Evolutionary conservation across 1,139 yeast species (phyloP), one percentile per base, ranked within the genome.

Genomic region (Tardiomyces digboiensis): DNA sequence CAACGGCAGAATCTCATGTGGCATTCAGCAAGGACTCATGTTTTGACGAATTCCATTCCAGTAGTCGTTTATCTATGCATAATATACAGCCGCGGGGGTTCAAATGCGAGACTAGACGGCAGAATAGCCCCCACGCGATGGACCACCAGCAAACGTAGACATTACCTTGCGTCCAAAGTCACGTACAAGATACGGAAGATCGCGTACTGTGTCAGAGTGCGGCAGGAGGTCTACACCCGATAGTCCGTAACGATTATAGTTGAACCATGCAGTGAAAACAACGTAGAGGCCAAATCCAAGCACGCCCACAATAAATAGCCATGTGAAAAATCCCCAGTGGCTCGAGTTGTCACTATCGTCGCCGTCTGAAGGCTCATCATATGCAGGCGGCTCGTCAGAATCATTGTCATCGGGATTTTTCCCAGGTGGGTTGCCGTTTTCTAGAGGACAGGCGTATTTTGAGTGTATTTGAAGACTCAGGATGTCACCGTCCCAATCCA

Each of bases 201-300:
- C 97, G 51, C 76, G 70, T 44, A 80, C 65, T 2, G 84, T 78
- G 40, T 58, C 77, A 52, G 68, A 70, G 57, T 59, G 70, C 61
- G 58, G 74, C 59, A 52, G 71, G 58, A 42, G 66, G 57, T 50
- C 76, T 54, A 57, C 68, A 52, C 64, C 73, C 49, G 58, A 66
- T 62, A 29, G 64, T 54, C 54, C 58, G 33, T 61, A 59, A 22
- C 66, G 57, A 39, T 58, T 57, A 49, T 62, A 58, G 43, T 70
- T 86, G 58, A 83, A 74, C 83, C 93, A 87, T 0, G 95, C 89
- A 16, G 85, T 83, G 19, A 83, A 85, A 46, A 83, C 73, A 36
- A 87, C 76, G 59, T 85, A 87, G 44, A 76, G 76, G 45, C 89
- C 78, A 53, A 84, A 72, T 48, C 77, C 76, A 39, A 88, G 65